Conservation (phyloP, 2,329 filamentous ascomycete species). For the Alternaria hordeiaustralica region DNA sequence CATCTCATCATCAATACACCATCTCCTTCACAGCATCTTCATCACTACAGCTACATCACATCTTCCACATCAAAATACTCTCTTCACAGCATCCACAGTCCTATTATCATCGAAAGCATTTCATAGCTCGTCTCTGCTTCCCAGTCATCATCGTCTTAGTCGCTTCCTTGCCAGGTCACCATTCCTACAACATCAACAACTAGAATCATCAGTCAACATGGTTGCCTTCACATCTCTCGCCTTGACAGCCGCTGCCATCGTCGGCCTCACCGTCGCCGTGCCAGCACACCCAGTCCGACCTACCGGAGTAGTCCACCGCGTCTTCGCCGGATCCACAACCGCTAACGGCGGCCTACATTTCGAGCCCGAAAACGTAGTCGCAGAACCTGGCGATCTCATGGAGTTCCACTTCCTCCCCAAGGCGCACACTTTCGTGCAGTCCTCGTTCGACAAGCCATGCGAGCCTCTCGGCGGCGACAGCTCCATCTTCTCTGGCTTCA, state of each 20-base stretch:
- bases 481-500: constrained; percentile 67
- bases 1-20: constrained; percentile 17
- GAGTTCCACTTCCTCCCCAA: constrained; percentile 59
- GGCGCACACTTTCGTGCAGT: constrained; percentile 81
- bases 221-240: constrained; percentile 30
- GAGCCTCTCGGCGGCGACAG: constrained; percentile 61
- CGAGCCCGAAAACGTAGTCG: constrained; percentile 43
- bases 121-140: background rate
- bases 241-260: constrained; percentile 24
- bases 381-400: constrained; percentile 44
- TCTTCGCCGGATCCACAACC: constrained; percentile 33
- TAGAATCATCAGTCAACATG: constrained; percentile 27
- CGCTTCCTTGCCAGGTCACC: background rate
- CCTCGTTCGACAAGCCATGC: constrained; percentile 74
- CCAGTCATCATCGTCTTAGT: background rate
- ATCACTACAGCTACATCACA: background rate
- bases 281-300: constrained; percentile 6
- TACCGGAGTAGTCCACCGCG: constrained; percentile 38
- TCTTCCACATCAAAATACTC: background rate
- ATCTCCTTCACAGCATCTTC: background rate
- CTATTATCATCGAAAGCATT: background rate
- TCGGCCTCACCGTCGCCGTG: constrained; percentile 25
- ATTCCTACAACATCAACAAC: background rate
- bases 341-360: constrained; percentile 40
- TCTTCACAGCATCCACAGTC: constrained; percentile 1